phyloP scores from a whole-genome alignment of 2,329 filamentous ascomycete species.

The Penicillium sp. region DNA sequence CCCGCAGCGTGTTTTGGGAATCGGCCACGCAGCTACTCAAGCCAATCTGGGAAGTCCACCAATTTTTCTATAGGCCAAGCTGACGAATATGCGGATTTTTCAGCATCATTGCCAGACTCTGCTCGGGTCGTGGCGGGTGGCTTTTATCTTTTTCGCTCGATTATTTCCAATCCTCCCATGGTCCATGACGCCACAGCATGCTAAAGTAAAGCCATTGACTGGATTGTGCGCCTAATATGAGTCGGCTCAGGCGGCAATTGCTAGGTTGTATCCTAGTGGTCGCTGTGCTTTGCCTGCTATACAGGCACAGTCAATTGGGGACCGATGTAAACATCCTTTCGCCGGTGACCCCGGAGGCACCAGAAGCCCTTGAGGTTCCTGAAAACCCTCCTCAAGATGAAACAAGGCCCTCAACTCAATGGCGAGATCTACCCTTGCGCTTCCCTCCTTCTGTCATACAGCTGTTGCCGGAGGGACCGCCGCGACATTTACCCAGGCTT shows the following conservation, averaged over 20 bases:
- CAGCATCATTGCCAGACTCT: not conserved
- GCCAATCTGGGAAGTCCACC: not conserved
- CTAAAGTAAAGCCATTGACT: not conserved
- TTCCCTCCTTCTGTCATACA: slow-evolving; percentile 4
- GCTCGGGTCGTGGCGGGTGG: not conserved
- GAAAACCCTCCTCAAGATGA: not conserved
- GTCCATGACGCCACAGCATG: slow-evolving; percentile 3
- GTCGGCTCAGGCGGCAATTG: slow-evolving; percentile 13
- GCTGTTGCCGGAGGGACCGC: not conserved
- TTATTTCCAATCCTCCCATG: not conserved
- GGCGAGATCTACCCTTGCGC: slow-evolving; percentile 11
- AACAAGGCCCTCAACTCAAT: not conserved
- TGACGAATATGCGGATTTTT: not conserved
- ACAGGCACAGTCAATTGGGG: slow-evolving; percentile 41
- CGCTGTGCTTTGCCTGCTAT: slow-evolving; percentile 11
- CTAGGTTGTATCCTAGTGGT: slow-evolving; percentile 8
- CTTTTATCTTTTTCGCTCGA: not conserved
- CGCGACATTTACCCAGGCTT: slow-evolving; percentile 1
- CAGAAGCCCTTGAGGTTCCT: not conserved
- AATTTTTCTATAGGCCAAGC: not conserved
- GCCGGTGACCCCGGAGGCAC: not conserved
- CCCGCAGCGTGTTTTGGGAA: not conserved
- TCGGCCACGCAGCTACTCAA: not conserved
- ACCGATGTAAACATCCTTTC: not conserved
- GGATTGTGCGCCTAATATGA: slow-evolving; percentile 8